phyloP scores from a whole-genome alignment of 139 green algal species.

The Picochlorum sp. region DNA sequence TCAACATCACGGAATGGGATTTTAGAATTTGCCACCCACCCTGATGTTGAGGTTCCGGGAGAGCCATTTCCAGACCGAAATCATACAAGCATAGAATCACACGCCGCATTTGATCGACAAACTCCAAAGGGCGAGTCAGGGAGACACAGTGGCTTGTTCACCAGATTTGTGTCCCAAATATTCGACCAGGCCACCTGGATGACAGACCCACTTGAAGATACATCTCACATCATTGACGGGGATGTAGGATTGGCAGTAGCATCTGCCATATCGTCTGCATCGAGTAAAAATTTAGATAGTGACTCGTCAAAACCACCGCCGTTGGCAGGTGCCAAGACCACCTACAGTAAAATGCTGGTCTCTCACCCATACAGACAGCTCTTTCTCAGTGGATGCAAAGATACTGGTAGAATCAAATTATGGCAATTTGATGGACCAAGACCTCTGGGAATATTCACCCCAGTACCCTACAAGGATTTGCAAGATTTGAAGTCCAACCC shows the following conservation, averaged over 20 bases:
- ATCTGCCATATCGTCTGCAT: constrained; percentile 1
- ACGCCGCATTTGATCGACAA: not conserved
- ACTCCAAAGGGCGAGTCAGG: not conserved
- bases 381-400: constrained; percentile 27
- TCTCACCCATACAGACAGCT: constrained; percentile 22
- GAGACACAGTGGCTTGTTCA: constrained; percentile 9
- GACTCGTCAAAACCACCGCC: not conserved
- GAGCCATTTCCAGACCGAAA: not conserved
- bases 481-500: not conserved
- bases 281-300: not conserved
- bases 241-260: constrained; percentile 3
- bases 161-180: constrained; percentile 20
- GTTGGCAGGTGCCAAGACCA: not conserved
- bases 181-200: constrained; percentile 28
- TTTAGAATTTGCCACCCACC: constrained; percentile 22
- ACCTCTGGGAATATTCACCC: constrained; percentile 38
- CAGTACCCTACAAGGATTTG: constrained; percentile 14
- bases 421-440: constrained; percentile 44
- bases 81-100: not conserved
- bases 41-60: not conserved
- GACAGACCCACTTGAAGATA: constrained; percentile 4
- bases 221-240: not conserved
- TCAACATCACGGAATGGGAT: constrained; percentile 29
- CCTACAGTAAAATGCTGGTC: constrained; percentile 12
- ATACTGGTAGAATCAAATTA: constrained; percentile 46